A percentile compares a stretch with the other conserved stretches of the same genome.
phyloP scores from a whole-genome alignment of 2,329 filamentous ascomycete species.

The Apiospora kogelbergensis region DNA sequence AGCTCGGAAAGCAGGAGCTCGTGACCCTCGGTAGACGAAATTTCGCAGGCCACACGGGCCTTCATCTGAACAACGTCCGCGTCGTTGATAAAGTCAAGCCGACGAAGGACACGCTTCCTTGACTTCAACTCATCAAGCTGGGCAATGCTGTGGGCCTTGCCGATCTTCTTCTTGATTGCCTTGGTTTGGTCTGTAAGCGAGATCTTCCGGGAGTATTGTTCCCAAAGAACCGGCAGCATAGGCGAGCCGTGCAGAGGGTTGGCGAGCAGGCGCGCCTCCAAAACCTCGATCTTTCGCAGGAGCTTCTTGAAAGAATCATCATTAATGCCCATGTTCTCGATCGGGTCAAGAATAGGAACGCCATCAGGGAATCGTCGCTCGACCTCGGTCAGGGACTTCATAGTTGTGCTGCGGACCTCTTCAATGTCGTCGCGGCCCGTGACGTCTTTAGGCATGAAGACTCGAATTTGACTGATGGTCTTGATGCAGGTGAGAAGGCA shows the following conservation, averaged over 20 bases:
- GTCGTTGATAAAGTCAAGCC: conserved; percentile 94
- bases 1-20: conserved; percentile 91
- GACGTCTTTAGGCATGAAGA: conserved; percentile 80
- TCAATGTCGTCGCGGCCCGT: conserved; percentile 64
- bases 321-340: conserved; percentile 93
- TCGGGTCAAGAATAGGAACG: conserved; percentile 82
- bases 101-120: conserved; percentile 89
- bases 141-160: conserved; percentile 80
- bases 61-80: conserved; percentile 95
- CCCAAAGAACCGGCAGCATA: conserved; percentile 78
- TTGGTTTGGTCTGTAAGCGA: conserved; percentile 78
- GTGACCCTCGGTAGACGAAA: conserved; percentile 86
- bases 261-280: conserved; percentile 84
- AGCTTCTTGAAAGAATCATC: conserved; percentile 94
- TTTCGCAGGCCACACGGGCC: conserved; percentile 95
- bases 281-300: conserved; percentile 91
- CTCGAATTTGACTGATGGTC: conserved; percentile 77
- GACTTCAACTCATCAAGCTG: conserved; percentile 96
- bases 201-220: conserved; percentile 82
- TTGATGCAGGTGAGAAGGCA: conserved; percentile 85
- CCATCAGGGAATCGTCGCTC: conserved; percentile 90
- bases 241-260: conserved; percentile 93
- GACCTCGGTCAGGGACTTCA: conserved; percentile 73
- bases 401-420: conserved; percentile 65
- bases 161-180: conserved; percentile 82